phyloP scores from a whole-genome alignment of 495 filamentous ascomycete species.

The Tetracladium setigerum region DNA sequence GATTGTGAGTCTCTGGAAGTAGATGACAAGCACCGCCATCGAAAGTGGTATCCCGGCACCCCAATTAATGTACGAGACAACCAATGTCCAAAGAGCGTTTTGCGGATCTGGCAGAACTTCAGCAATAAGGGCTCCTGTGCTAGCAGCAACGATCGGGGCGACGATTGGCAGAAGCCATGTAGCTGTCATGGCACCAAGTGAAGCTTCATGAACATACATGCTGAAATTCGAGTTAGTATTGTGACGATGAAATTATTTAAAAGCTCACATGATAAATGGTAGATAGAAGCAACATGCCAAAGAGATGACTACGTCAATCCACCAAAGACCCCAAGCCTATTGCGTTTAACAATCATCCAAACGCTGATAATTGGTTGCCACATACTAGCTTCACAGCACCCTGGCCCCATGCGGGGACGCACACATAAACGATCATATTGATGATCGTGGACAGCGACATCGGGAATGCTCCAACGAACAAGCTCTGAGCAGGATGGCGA shows the following conservation, averaged over 20 bases:
- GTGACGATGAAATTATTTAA: slow-evolving; percentile 1
- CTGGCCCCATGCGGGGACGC: slow-evolving; percentile 45
- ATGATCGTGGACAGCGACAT: slow-evolving; percentile 58
- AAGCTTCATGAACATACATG: slow-evolving; percentile 26
- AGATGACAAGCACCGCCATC: slow-evolving; percentile 47
- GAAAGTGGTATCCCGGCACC: slow-evolving; percentile 51
- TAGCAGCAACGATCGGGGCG: slow-evolving; percentile 47
- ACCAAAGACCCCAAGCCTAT: slow-evolving; percentile 50
- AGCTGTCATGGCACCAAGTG: slow-evolving; percentile 42
- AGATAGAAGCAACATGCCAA: slow-evolving; percentile 41
- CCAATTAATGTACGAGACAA: slow-evolving; percentile 51
- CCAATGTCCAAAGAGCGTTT: slow-evolving; percentile 48
- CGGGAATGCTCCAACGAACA: slow-evolving; percentile 56
- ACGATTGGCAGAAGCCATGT: slow-evolving; percentile 56
- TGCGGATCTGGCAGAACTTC: slow-evolving; percentile 40
- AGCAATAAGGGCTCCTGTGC: slow-evolving; percentile 49
- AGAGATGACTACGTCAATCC: slow-evolving; percentile 45
- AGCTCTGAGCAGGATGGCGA: slow-evolving; percentile 46
- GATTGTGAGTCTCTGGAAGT: slow-evolving; percentile 51
- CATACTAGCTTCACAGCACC: slow-evolving; percentile 17
- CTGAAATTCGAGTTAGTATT: slow-evolving; percentile 12
- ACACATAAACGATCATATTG: slow-evolving; percentile 48
- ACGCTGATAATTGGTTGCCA: slow-evolving; percentile 2
- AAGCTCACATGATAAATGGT: slow-evolving; percentile 47
- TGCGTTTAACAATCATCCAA: neutral